Evolutionary conservation across 2,329 filamentous ascomycete species (phyloP), one percentile per base, ranked within the genome.

Genomic region (Geosmithia putterillii): DNA sequence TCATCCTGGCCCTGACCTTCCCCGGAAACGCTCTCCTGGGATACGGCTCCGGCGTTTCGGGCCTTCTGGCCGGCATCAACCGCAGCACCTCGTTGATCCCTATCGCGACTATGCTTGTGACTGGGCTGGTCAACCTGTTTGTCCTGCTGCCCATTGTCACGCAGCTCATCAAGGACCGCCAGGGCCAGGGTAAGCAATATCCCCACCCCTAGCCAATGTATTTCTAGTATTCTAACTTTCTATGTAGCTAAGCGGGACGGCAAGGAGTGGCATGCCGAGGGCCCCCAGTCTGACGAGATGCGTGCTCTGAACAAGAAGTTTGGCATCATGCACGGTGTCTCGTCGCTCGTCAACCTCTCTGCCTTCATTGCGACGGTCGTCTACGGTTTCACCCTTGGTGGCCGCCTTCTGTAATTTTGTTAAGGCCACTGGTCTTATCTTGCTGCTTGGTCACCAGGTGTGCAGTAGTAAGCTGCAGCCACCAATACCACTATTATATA

Each of bases 241-340:
- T 7, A 7, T 32, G 38, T 47, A 80, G 89, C 90, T 70, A 87
- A 83, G 48, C 79, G 82, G 54, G 90, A 95, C 58, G 87, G 87
- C 44, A 95, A 94, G 73, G 85, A 83, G 58, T 86, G 81, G 61
- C 85, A 83, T 55, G 87, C 94, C 50, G 67, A 76, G 42, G 74
- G 80, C 1, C 85, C 87, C 35, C 86, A 94, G 55, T 92, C 84
- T 5, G 71, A 81, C 52, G 86, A 90, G 66, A 95, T 96, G 89
- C 62, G 77, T 52, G 71, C 70, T 8, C 62, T 94, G 53, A 94
- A 90, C 69, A 84, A 79, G 64, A 71, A 70, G 49, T 96, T 96
- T 60, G 78, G 76, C 15, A 75, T 74, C 48, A 62, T 95, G 45
- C 92, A 98, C 61, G 86, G 89, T 6, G 65, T 85, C 40, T 94